Percentiles rank a stretch among this genome's conserved stretches.
Conservation (phyloP, 169 alveolate species). For the Plasmodium yoelii region DNA sequence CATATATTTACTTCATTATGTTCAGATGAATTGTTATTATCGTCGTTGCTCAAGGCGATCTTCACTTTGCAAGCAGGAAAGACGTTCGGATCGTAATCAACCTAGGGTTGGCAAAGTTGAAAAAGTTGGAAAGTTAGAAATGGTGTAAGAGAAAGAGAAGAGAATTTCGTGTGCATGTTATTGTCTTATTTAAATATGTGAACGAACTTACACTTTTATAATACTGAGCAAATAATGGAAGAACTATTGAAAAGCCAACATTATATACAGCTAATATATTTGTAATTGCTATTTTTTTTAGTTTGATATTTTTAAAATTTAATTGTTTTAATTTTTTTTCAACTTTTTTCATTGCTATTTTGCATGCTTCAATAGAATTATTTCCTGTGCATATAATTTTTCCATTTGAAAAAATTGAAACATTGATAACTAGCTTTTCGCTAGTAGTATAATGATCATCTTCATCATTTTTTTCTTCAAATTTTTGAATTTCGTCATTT, state of each 20-base stretch:
- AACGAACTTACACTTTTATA: conserved; percentile 42
- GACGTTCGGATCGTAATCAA: conserved; percentile 71
- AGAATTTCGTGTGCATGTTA: background rate
- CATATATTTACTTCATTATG: background rate
- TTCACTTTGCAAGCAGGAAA: conserved; percentile 75
- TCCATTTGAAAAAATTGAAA: conserved; percentile 85
- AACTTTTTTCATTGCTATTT: conserved; percentile 83
- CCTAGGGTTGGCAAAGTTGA: background rate
- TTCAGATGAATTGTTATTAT: conserved; percentile 20
- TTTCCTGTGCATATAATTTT: conserved; percentile 84
- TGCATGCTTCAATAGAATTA: conserved; percentile 79
- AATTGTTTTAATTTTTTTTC: conserved; percentile 80
- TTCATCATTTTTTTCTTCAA: background rate
- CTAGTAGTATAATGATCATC: background rate
- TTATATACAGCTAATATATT: conserved; percentile 84
- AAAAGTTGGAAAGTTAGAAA: background rate
- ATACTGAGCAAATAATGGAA: conserved; percentile 79
- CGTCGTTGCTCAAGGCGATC: conserved; percentile 46
- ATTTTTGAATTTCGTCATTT: background rate
- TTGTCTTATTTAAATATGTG: too few relatives aligned
- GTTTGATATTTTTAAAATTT: conserved; percentile 76
- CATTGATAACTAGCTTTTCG: conserved; percentile 79
- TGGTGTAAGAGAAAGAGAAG: background rate
- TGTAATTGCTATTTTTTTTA: conserved; percentile 74
- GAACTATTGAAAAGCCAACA: conserved; percentile 77